A percentile compares a stretch with the other conserved stretches of the same genome.
phyloP scores from a whole-genome alignment of 257 asterid species.

The Capsicum rhomboideum region DNA sequence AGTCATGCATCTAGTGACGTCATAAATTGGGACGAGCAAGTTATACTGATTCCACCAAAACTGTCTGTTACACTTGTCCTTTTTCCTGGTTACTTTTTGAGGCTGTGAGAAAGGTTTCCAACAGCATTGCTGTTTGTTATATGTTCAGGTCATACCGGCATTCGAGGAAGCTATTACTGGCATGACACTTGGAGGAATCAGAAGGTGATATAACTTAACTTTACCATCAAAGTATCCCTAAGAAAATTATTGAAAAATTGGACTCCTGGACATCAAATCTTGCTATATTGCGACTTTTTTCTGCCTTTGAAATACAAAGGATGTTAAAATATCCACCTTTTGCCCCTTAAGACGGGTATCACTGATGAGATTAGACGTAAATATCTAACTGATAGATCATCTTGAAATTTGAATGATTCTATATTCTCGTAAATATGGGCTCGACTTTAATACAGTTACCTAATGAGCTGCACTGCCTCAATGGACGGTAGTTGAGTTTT shows the following conservation, averaged over 20 bases:
- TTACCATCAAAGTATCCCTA: background rate
- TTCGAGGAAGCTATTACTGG: slow-evolving; percentile 93
- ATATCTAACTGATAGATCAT: background rate
- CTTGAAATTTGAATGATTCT: background rate
- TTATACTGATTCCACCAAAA: background rate
- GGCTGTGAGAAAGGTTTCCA: background rate
- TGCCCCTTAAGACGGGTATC: background rate
- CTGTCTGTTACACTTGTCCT: background rate
- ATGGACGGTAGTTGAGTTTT: background rate
- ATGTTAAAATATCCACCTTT: background rate
- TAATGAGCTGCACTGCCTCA: background rate
- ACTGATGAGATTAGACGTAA: background rate
- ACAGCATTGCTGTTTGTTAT: slow-evolving; percentile 15
- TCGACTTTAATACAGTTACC: background rate
- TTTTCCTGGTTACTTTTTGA: background rate
- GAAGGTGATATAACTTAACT: slow-evolving; percentile 45
- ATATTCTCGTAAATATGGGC: background rate
- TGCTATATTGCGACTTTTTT: background rate
- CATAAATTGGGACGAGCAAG: background rate
- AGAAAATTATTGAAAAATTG: background rate
- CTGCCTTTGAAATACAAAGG: background rate
- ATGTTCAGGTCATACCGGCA: slow-evolving; percentile 87
- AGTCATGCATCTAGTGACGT: background rate
- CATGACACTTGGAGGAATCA: slow-evolving; percentile 83
- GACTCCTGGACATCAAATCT: background rate